Base-by-base conservation (phyloP, 495 filamentous ascomycete species). In the Neurospora sp. region DNA sequence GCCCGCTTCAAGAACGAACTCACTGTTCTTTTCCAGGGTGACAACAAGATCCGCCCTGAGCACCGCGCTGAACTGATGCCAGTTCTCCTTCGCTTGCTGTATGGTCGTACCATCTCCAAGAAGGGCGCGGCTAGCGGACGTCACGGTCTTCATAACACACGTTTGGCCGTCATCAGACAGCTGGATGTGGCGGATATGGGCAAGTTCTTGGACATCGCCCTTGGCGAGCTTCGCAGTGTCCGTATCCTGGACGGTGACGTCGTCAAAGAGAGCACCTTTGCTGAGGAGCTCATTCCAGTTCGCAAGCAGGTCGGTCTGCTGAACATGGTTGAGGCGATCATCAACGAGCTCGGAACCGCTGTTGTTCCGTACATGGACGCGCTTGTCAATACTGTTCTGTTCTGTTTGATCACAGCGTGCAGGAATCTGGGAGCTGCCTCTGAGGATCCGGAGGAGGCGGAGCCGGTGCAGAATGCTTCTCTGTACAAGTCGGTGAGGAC, bases 1-100 rank as follows among this genome's bases (percentile, higher is more conserved):
- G 88, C 93, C 4, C 86, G 92, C 61, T 98, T 98, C 82, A 91
- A 93, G 76, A 96, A 98, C 77, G 94, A 98, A 81, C 87, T 98
- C 16, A 88, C 93, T 0, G 88, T 94, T 2, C 91, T 98, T 71
- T 88, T 98, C 69, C 92, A 94, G 76, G 92, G 94, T 10, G 90
- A 94, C 71, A 93, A 90, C 74, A 81, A 89, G 71, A 90, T 98
- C 68, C 89, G 91, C 77, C 82, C 88, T 22, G 88, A 92, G 68
- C 92, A 98, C 78, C 89, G 89, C 5, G 74, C 78, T 22, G 87
- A 88, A 31, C 78, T 97, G 18, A 91, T 97, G 84, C 94, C 96
- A 3, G 87, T 99, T 16, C 85, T 98, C 69, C 86, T 99, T 35
- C 87, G 94, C 69, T 80, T 99, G 39, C 86, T 99, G 6, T 99